These are phyloP conservation scores for Hypomontagnella monticulosa DNA, from an alignment of 495 filamentous ascomycete genomes.

Conservation along the genomic window DNA sequence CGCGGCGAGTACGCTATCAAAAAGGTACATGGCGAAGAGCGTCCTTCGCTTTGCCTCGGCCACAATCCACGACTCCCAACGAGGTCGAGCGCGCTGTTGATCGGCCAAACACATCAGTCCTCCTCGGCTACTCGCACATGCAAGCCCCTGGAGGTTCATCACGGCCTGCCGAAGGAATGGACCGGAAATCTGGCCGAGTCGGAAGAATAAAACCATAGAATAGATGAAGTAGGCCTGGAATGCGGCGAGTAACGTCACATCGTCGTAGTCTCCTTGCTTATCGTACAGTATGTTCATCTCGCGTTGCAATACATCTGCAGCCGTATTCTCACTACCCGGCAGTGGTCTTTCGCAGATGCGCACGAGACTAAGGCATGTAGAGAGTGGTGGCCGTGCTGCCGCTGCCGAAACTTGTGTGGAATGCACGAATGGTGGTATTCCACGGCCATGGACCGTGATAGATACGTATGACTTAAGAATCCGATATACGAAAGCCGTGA, in stretches of 20 bases:
- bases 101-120: constrained; percentile 58
- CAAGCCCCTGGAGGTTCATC: constrained; percentile 59
- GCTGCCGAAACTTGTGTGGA: constrained; percentile 42
- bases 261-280: constrained; percentile 46
- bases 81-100: constrained; percentile 48
- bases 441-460: constrained; percentile 50
- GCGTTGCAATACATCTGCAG: constrained; percentile 47
- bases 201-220: constrained; percentile 55
- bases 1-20: constrained; percentile 55
- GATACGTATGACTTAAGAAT: constrained; percentile 56
- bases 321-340: constrained; percentile 51
- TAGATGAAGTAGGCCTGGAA: constrained; percentile 63
- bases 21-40: constrained; percentile 60
- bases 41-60: constrained; percentile 58
- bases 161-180: constrained; percentile 51
- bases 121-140: constrained; percentile 46
- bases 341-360: constrained; percentile 53
- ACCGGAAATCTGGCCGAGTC: constrained; percentile 35
- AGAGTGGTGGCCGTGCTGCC: constrained; percentile 45
- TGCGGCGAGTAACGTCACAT: constrained; percentile 52
- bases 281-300: constrained; percentile 54
- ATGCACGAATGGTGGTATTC: constrained; percentile 55
- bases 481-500: constrained; percentile 52
- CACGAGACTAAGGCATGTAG: constrained; percentile 56
- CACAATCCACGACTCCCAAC: constrained; percentile 62